Evolutionary conservation across 176 grass and related monocot species (phyloP).

Genomic region (Avena eriantha): DNA sequence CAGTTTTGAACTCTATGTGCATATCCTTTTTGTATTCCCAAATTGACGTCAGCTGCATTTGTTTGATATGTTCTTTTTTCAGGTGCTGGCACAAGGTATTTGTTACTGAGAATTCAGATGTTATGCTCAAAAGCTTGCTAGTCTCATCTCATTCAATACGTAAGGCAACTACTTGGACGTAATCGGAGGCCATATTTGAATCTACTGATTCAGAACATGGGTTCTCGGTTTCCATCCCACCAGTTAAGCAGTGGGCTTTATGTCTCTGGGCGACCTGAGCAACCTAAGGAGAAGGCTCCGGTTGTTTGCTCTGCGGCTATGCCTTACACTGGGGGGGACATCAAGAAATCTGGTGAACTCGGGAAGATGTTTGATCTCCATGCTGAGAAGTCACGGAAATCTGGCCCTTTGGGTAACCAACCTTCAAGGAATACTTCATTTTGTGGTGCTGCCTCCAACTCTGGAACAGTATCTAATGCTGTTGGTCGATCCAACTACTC

Average conservation of each 20-base stretch:
- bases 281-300: constrained; percentile 82
- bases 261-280: constrained; percentile 86
- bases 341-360: constrained; percentile 88
- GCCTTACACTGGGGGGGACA: constrained; percentile 87
- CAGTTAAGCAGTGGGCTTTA: constrained; percentile 95
- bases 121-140: constrained; percentile 27
- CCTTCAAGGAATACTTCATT: constrained; percentile 67
- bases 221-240: constrained; percentile 88
- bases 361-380: constrained; percentile 84
- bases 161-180: background rate
- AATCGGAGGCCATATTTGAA: constrained; percentile 37
- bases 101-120: background rate
- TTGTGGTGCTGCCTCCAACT: constrained; percentile 58
- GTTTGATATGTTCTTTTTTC: constrained; percentile 17
- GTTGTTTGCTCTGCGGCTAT: constrained; percentile 72
- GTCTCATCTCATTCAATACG: constrained; percentile 54
- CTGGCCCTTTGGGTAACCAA: constrained; percentile 68
- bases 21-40: background rate
- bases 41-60: constrained; percentile 3
- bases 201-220: constrained; percentile 59
- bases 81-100: constrained; percentile 49
- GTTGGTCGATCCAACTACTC: constrained; percentile 65
- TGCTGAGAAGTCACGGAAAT: constrained; percentile 66
- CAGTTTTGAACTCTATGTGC: background rate
- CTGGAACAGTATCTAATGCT: constrained; percentile 63